Conservation (phyloP, 2,329 filamentous ascomycete species). For the Rhynchosporium graminicola region DNA sequence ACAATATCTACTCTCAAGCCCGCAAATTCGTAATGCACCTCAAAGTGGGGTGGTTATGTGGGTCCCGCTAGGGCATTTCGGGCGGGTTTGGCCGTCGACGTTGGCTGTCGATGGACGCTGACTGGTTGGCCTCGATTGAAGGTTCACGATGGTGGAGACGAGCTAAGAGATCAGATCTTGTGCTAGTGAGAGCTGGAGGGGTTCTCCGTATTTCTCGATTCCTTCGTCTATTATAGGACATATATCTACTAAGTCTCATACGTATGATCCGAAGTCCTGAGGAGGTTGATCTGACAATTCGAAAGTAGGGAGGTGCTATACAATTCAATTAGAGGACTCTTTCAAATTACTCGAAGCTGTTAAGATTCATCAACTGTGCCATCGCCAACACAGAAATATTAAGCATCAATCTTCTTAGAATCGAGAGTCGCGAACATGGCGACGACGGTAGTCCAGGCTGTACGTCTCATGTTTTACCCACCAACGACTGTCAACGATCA, state of each 20-base stretch:
- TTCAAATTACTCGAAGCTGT: background rate
- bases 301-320: background rate
- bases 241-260: background rate
- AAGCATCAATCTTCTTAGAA: background rate
- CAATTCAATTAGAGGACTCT: no score
- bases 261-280: background rate
- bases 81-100: conserved; percentile 6
- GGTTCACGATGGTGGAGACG: conserved; percentile 3
- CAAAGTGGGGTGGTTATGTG: background rate
- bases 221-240: background rate
- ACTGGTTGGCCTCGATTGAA: background rate
- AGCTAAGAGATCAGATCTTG: background rate
- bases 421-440: conserved; percentile 2
- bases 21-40: background rate
- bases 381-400: background rate
- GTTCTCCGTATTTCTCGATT: conserved; percentile 8
- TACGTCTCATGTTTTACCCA: background rate
- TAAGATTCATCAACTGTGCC: background rate
- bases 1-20: conserved; percentile 1
- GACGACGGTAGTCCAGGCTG: conserved; percentile 14
- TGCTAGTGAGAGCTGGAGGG: conserved; percentile 12
- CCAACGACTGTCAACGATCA: no score
- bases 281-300: background rate
- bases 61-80: conserved; percentile 2
- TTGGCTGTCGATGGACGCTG: conserved; percentile 1